phyloP scores from a whole-genome alignment of 441 rosid species.

The Melastoma candidum region DNA sequence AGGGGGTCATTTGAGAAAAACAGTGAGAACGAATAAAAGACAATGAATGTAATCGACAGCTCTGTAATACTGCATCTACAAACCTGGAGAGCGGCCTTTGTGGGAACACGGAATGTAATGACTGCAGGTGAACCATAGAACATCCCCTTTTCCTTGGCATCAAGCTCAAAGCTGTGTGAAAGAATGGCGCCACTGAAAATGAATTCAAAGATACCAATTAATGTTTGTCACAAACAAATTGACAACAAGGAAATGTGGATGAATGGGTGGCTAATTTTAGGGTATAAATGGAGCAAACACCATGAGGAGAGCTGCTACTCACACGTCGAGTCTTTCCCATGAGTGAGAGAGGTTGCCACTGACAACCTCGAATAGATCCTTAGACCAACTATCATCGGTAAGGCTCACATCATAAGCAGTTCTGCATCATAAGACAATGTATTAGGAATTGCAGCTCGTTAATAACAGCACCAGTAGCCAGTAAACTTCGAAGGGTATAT shows the following conservation, averaged over 20 bases:
- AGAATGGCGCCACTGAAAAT: conserved; percentile 62
- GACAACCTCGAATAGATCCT: conserved; percentile 45
- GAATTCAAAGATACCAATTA: too few relatives aligned
- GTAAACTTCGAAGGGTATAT: too few relatives aligned
- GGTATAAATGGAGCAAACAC: too few relatives aligned
- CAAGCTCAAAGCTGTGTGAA: conserved; percentile 77
- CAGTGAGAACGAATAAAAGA: background rate
- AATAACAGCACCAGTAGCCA: too few relatives aligned
- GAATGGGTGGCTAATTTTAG: background rate
- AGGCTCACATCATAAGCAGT: conserved; percentile 76
- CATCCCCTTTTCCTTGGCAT: conserved; percentile 69
- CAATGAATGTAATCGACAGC: too few relatives aligned
- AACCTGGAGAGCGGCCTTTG: conserved; percentile 84
- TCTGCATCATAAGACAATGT: conserved; percentile 28
- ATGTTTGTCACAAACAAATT: too few relatives aligned
- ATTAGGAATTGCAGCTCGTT: too few relatives aligned
- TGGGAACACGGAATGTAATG: conserved; percentile 82
- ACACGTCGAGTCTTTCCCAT: conserved; percentile 97
- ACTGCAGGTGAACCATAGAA: conserved; percentile 78
- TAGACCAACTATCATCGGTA: conserved; percentile 60
- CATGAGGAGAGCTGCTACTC: conserved; percentile 24
- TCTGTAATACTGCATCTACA: background rate
- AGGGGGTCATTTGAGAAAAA: conserved; percentile 4
- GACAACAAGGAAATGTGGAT: background rate
- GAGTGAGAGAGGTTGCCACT: conserved; percentile 69